Base-by-base conservation (phyloP, 2,329 filamentous ascomycete genomes). In the Kalaharituber pfeilii region DNA sequence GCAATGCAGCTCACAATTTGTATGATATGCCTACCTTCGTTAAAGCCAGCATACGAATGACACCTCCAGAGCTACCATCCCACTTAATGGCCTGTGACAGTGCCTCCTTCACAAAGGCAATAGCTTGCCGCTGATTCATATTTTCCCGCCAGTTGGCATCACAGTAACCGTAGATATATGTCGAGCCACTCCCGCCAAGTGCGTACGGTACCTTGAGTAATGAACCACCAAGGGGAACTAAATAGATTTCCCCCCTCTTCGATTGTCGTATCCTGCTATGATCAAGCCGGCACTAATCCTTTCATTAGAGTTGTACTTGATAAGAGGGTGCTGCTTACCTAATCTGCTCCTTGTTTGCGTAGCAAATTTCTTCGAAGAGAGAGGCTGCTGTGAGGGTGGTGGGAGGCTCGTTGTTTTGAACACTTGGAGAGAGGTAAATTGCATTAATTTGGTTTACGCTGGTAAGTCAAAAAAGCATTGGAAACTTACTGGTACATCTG, bases 121-220 rank as follows among this genome's bases (percentile, higher is more conserved):
- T 81, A 1, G 91, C 91, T 59, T 94, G 88, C 53, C 79, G 76
- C 74, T 96, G 86, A 52, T 83, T 86, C 88, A 98, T 96, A 61
- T 80, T 80, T 71, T 96, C 91, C 69, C 76, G 80, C 91, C 91
- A 98, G 75, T 98, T 80, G 55, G 86, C 82, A 68, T 98, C 89
- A 68, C 88, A 96, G 76, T 94, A 96, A 64, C 91, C 91, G 75
- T 96, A 98, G 70, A 98, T 98, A 75, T 98, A 98, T 58, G 91
- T 96, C 64, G 89, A 96, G 42, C 91, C 91, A 20, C 89, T 96
- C 47, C 91, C 91, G 63, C 87, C 88, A 66, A 98, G 98, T 44
- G 91, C 80, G 67, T 95, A 98, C 18, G 88, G 69, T 69, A 95
- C 88, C 76, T 96, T 95, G 80, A 98, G 91, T 64, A 98, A 79